A percentile compares a stretch with the other conserved stretches of the same genome.
These are phyloP conservation scores for Strobilomyces echinocephalus DNA, from an alignment of 768 basidiomycete species.

Conservation along the genomic window DNA sequence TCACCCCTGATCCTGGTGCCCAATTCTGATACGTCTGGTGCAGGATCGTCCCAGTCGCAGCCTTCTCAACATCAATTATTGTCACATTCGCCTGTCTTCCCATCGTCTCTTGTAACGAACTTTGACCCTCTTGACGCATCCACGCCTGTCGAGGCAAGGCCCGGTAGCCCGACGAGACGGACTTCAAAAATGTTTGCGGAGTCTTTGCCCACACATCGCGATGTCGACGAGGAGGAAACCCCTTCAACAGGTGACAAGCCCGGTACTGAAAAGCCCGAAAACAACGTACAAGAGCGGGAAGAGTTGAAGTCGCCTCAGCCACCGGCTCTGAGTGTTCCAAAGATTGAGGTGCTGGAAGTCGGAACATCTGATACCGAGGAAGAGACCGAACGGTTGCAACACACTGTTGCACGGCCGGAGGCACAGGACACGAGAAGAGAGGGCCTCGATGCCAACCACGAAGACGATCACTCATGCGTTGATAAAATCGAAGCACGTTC, in stretches of 20 bases:
- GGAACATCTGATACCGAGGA: conserved; percentile 8
- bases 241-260: not conserved
- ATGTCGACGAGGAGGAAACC: not conserved
- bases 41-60: conserved; percentile 35
- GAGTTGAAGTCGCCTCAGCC: not conserved
- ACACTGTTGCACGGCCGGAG: not conserved
- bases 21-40: conserved; percentile 49
- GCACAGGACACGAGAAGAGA: not conserved
- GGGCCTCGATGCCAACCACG: not conserved
- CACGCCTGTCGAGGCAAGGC: conserved; percentile 11
- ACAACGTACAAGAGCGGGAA: not conserved
- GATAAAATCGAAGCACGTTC: conserved; percentile 5
- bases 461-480: conserved; percentile 2
- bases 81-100: conserved; percentile 9
- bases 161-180: not conserved
- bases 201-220: not conserved
- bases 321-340: conserved; percentile 4
- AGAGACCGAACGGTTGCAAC: conserved; percentile 9
- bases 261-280: not conserved
- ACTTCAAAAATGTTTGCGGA: conserved; percentile 6
- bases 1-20: conserved; percentile 47
- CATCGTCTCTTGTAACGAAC: conserved; percentile 19
- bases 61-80: conserved; percentile 20
- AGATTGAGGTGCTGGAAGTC: conserved; percentile 9
- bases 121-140: conserved; percentile 19